Evolutionary conservation across 371 early-diverging fungal genomes (phyloP), one percentile per base, ranked within the genome.

Genomic region (Saksenaea vasiformis): DNA sequence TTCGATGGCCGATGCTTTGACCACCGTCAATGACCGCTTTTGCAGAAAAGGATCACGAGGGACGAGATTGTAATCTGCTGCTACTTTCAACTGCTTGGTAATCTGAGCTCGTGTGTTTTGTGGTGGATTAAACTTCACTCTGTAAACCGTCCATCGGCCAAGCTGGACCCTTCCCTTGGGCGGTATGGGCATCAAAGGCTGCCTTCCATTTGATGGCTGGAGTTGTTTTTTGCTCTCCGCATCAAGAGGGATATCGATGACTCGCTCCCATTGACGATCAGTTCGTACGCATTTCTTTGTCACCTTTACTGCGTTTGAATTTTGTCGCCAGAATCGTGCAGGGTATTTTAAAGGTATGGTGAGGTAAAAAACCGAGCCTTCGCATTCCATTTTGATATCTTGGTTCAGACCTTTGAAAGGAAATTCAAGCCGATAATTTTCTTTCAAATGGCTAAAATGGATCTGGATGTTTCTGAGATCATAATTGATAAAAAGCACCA

Each of bases 61-160:
- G 0, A 79, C 70, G 11, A 85, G 64, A 27, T 85, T 82, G 55
- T 62, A 85, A 19, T 72, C 70, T 0, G 76, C 76, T 5, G 77
- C 78, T 15, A 74, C 62, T 10, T 58, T 19, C 17, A 82, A 31
- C 56, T 77, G 59, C 5, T 54, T 8, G 13, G 71, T 55, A 26
- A 84, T 77, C 0, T 39, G 15, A 0, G 26, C 13, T 0, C 38
- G 27, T 5, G 19, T 3, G 0, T 17, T n/a, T 5, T n/a, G n/a
- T 0, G 51, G 1, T 3, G 70, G 67, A 1, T 58, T 22, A 26
- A 85, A 72, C 0, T 41, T 51, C 8, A 82, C 8, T 2, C 81
- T 74, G 11, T 69, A 70, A 0, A 78, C 77, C n/a, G 69, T 60
- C 80, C 83, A 82, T 7, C 64, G 51, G 0, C 82, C 80, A 1